Evolutionary conservation across 495 filamentous ascomycete species (phyloP).

Genomic region (Delitschia confertaspora): DNA sequence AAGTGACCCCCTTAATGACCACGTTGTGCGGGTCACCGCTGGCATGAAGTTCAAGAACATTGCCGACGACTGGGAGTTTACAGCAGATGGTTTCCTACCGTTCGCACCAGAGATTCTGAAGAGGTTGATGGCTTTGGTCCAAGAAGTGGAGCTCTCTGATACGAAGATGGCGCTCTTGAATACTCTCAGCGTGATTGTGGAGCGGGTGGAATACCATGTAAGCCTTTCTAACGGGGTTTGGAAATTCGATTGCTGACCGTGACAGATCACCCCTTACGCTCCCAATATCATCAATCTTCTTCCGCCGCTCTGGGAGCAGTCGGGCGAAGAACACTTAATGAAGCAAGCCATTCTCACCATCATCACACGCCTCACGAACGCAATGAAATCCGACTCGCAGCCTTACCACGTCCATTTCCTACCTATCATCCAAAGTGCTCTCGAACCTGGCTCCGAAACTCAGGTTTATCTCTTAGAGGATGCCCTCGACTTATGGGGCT

Average conservation of each 20-base stretch:
- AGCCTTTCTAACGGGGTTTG: constrained; percentile 8
- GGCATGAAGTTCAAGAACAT: constrained; percentile 72
- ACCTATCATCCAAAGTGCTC: constrained; percentile 67
- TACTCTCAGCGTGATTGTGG: constrained; percentile 70
- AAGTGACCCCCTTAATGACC: constrained; percentile 70
- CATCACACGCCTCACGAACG: constrained; percentile 64
- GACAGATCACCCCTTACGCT: constrained; percentile 57
- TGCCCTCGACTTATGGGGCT: constrained; percentile 77
- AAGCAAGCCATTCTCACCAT: constrained; percentile 87
- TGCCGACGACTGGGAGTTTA: constrained; percentile 78
- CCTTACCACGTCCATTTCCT: constrained; percentile 65
- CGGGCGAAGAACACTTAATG: constrained; percentile 73
- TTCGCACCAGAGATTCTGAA: constrained; percentile 61
- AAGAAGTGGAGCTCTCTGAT: constrained; percentile 74
- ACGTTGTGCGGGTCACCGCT: constrained; percentile 84
- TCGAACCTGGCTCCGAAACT: constrained; percentile 68
- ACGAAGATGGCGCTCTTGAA: constrained; percentile 79
- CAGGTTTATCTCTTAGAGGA: constrained; percentile 85
- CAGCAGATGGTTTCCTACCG: constrained; percentile 57
- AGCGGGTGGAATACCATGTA: constrained; percentile 68
- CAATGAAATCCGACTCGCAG: constrained; percentile 65
- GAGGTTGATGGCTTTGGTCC: constrained; percentile 62
- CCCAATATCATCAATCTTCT: constrained; percentile 70
- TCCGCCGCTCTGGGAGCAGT: constrained; percentile 75
- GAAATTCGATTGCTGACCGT: constrained; percentile 9